A percentile compares a stretch with the other conserved stretches of the same genome.
These are phyloP conservation scores for Saccharomyces hybrid DNA, from an alignment of 1,139 yeast species.

Conservation along the genomic window DNA sequence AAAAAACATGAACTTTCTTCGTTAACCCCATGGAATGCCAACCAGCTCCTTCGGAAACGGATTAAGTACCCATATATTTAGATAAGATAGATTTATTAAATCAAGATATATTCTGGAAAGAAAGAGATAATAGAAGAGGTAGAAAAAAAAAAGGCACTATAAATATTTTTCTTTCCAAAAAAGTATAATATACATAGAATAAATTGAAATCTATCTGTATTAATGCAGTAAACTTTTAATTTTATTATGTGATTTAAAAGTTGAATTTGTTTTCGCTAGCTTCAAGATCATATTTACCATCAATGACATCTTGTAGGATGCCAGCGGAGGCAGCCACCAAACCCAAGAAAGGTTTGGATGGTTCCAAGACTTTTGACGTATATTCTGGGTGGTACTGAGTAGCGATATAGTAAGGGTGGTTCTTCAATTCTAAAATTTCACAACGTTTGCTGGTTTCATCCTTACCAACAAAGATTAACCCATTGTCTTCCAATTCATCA, in stretches of 20 bases:
- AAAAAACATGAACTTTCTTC: background rate
- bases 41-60: background rate
- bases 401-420: constrained; percentile 86
- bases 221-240: background rate
- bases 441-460: constrained; percentile 86
- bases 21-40: background rate
- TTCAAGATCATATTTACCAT: constrained; percentile 12
- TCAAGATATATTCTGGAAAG: background rate
- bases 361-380: constrained; percentile 89
- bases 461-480: constrained; percentile 84
- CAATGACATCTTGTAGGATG: constrained; percentile 13
- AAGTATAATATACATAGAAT: background rate
- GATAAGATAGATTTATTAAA: background rate
- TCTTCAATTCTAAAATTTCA: constrained; percentile 78
- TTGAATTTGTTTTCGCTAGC: constrained; percentile 9
- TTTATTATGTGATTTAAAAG: constrained; percentile 5
- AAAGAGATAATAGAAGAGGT: background rate
- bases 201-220: background rate
- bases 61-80: background rate
- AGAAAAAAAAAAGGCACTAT: background rate
- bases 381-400: constrained; percentile 98
- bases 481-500: constrained; percentile 59
- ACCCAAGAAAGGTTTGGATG: constrained; percentile 94
- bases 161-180: background rate
- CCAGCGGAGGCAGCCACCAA: constrained; percentile 66